Evolutionary conservation across 2,329 filamentous ascomycete genomes (phyloP).

Genomic region (Monosporascus sp.): DNA sequence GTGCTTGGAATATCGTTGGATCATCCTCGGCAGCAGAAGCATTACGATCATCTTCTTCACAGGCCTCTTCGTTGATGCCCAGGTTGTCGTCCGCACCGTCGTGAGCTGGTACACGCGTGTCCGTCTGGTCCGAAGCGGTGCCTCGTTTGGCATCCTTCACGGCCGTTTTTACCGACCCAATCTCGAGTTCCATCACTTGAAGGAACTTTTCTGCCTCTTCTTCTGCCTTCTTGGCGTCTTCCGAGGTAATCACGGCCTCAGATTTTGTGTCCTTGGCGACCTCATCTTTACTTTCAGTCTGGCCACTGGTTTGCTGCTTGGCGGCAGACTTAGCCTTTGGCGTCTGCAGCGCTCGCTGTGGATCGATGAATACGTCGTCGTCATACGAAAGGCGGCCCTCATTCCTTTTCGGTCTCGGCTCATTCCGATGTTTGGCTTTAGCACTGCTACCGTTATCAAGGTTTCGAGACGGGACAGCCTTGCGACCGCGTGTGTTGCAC

Average conservation of each 20-base stretch:
- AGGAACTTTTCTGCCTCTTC: slow-evolving; percentile 13
- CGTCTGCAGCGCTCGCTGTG: neutral
- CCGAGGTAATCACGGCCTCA: neutral
- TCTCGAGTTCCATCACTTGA: slow-evolving; percentile 8
- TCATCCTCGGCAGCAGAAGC: neutral
- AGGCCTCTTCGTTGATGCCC: neutral
- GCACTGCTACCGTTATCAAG: neutral
- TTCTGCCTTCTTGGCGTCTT: slow-evolving; percentile 4
- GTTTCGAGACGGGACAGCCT: neutral
- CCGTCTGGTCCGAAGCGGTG: neutral
- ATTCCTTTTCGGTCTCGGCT: neutral
- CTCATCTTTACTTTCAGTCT: neutral
- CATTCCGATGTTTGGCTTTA: neutral
- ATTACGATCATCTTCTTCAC: neutral
- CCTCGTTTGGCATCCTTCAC: neutral
- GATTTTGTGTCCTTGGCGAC: neutral
- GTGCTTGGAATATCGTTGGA: neutral
- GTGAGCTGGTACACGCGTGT: neutral
- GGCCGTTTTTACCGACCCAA: neutral
- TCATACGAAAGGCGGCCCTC: slow-evolving; percentile 22
- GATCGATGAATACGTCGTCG: slow-evolving; percentile 11
- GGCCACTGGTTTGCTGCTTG: neutral
- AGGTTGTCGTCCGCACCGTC: neutral
- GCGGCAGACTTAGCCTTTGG: neutral
- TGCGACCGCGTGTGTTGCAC: neutral